Conservation (phyloP, 148 eudicot genomes). For the Nepenthes gracilis region DNA sequence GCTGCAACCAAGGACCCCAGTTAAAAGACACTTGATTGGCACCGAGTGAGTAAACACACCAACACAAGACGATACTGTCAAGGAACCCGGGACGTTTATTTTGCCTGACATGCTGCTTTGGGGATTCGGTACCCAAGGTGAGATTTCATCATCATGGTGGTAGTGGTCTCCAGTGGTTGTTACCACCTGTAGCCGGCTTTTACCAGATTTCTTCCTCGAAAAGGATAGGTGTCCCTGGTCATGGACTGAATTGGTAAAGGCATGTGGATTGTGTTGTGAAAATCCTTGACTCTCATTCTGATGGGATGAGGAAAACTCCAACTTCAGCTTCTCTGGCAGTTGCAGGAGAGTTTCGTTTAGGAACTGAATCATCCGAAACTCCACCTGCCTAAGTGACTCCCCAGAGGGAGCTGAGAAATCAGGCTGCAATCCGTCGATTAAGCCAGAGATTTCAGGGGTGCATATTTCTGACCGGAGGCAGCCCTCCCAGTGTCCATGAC, state of each 20-base stretch:
- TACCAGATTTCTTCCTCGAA: slow-evolving; percentile 74
- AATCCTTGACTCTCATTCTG: slow-evolving; percentile 44
- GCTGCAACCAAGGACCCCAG: slow-evolving; percentile 84
- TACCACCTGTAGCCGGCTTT: slow-evolving; percentile 91
- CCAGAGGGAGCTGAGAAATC: slow-evolving; percentile 94
- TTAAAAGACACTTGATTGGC: slow-evolving; percentile 80
- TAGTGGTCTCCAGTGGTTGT: slow-evolving; percentile 71
- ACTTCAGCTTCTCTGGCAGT: slow-evolving; percentile 62
- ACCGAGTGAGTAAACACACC: slow-evolving; percentile 81
- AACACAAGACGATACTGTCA: slow-evolving; percentile 24
- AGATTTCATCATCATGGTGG: slow-evolving; percentile 89
- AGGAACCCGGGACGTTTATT: slow-evolving; percentile 18
- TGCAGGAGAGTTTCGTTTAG: slow-evolving; percentile 49
- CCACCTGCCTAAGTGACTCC: slow-evolving; percentile 90
- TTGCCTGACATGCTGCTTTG: slow-evolving; percentile 14
- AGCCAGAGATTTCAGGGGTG: slow-evolving; percentile 51
- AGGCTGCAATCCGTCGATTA: slow-evolving; percentile 70
- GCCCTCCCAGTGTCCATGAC: slow-evolving; percentile 97
- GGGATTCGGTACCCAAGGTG: slow-evolving; percentile 50
- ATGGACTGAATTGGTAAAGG: slow-evolving; percentile 19
- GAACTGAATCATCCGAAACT: slow-evolving; percentile 86
- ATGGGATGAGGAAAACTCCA: slow-evolving; percentile 59
- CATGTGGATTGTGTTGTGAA: slow-evolving; percentile 30
- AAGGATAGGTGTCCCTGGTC: slow-evolving; percentile 55
- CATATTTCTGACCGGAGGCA: slow-evolving; percentile 66